Conservation (phyloP, 257 asterid species). For the Solanum piurae region DNA sequence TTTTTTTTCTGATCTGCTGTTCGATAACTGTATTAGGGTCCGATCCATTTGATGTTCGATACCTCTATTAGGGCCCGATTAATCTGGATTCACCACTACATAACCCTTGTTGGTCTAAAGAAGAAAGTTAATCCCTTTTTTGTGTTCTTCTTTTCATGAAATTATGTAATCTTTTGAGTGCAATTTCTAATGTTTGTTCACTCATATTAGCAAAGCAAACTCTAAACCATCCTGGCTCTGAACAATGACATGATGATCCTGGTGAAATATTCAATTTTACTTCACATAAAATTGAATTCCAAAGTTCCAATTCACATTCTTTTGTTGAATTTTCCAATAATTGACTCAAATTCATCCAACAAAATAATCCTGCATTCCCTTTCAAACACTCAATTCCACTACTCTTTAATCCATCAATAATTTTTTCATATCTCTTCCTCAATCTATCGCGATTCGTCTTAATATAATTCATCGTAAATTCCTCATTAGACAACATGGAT, state of each 20-base stretch:
- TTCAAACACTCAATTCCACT: slow-evolving; percentile 25
- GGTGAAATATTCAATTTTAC: slow-evolving; percentile 38
- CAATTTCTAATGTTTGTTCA: slow-evolving; percentile 27
- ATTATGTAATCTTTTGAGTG: slow-evolving; percentile 29
- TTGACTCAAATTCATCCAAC: slow-evolving; percentile 39
- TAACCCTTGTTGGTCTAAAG: neutral
- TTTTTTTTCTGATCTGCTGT: no score
- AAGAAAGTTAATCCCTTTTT: neutral
- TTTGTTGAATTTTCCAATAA: slow-evolving; percentile 19
- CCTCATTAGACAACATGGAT: slow-evolving; percentile 21
- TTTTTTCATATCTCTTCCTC: slow-evolving; percentile 16
- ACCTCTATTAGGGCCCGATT: neutral
- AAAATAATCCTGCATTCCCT: slow-evolving; percentile 41
- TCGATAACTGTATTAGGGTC: fast-evolving
- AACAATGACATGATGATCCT: slow-evolving; percentile 43
- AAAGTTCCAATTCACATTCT: slow-evolving; percentile 27
- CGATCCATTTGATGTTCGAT: fast-evolving
- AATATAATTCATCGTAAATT: slow-evolving; percentile 17
- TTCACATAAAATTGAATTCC: slow-evolving; percentile 24
- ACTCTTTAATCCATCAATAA: slow-evolving; percentile 17
- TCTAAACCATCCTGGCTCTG: slow-evolving; percentile 50
- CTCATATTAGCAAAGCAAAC: slow-evolving; percentile 46
- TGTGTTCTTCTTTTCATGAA: slow-evolving; percentile 23
- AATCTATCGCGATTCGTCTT: slow-evolving; percentile 22
- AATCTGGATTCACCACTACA: fast-evolving